Base-by-base conservation (phyloP, 2,329 filamentous ascomycete genomes). In the Penicillium sp. region DNA sequence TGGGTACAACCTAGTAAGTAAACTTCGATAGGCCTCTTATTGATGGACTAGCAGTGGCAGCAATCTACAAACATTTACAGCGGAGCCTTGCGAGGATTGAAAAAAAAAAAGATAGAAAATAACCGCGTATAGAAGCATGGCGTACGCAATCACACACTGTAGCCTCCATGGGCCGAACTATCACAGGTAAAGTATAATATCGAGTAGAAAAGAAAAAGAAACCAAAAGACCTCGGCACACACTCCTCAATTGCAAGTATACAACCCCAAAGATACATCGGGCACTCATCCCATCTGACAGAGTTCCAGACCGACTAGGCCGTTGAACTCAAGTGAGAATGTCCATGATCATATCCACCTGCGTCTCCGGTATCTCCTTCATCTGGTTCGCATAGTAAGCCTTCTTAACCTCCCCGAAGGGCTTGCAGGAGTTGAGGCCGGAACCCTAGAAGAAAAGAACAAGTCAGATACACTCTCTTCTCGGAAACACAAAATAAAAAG, bases 381-480 rank as follows among this genome's bases (percentile, higher is more conserved):
- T 40, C 46, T 61, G 10, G 52, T 56, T 2, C 48, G 52, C 25
- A 36, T 69, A 63, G 48, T 69, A 68, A 15, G 63, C 50, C 23
- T 59, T 51, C 41, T 69, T 66, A 5, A 62, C 65, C 11, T 62
- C 21, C 15, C 65, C 64, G 41, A 62, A 71, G 8, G 60, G 45
- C 44, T 65, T 62, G 59, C 69, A 71, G 2, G 46, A n/a, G 34
- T 62, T 60, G 50, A 67, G 25, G 1, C 9, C 7, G 5, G 15
- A 13, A 6, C 23, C 33, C 62, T 60, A 13, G 4, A 45, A 25
- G 2, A 34, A 29, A 44, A 10, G 23, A 4, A 38, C 1, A 16
- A 16, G 40, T 60, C 52, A 56, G 5, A 6, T 31, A 41, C 5
- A 19, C 16, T 21, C 8, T 25, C 3, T 27, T 16, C 16, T 49